Base-by-base conservation (phyloP, 768 basidiomycete species). In the Daedalea quercina region DNA sequence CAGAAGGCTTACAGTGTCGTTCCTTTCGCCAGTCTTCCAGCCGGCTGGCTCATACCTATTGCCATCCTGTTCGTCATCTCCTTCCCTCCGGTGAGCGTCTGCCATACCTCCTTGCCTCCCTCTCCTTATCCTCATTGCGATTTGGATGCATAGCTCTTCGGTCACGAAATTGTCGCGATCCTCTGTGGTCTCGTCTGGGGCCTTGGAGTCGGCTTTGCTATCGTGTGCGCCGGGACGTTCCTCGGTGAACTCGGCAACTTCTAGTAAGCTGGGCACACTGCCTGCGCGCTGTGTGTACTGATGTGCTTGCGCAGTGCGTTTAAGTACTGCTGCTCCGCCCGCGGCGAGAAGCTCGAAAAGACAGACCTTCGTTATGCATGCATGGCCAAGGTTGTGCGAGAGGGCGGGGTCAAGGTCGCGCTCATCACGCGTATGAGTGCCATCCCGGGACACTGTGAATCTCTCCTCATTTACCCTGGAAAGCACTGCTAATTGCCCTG, bases 161-260 rank as follows among this genome's bases (percentile, higher is more conserved):
- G 94, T 4, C 93, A 95, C 57, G 94, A 95, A 75, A 88, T 95
- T 52, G 75, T 95, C 37, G 89, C 90, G 22, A 78, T 94, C 33
- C 73, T 95, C 7, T 92, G 90, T 60, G 94, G 94, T 17, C 67
- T 95, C 31, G 89, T 95, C 2, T 96, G 91, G 90, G 92, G 90
- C 2, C 72, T 94, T 1, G 85, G 94, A 77, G 63, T 77, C 22
- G 94, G 93, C 2, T 95, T 95, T 60, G 94, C 70, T 0, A 94
- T 96, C 62, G 89, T 90, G 17, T 79, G 80, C 2, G 87, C 83
- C 7, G 89, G 90, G 0, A 93, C 91, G 0, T 82, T 92, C 59
- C 43, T 94, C 0, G 93, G 90, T 35, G 92, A 94, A 74, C 70
- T 92, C 15, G 92, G 87, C 46, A 92, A 91, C 66, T 93, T 87